Base-by-base conservation (phyloP, 2,329 filamentous ascomycete species). In the Colletotrichum destructivum region DNA sequence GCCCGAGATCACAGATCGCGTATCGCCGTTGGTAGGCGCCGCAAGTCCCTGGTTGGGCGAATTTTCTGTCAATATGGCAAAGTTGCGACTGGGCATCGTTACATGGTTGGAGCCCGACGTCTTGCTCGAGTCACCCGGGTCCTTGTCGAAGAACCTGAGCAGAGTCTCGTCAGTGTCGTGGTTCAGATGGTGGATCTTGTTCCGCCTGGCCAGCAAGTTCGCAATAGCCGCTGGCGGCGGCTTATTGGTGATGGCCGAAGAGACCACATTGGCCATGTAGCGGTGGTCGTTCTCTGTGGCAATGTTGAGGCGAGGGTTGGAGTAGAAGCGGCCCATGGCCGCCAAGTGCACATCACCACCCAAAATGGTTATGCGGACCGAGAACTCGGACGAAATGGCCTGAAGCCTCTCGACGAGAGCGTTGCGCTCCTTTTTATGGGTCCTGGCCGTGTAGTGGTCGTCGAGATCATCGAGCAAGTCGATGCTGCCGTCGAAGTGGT, bases 261-360 rank as follows among this genome's bases (percentile, higher is more conserved):
- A 97, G 64, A 98, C 89, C 23, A 99, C 88, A 78, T 99, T 99
- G 62, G 92, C 93, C 91, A 99, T 98, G 82, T 98, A 98, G 67
- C 96, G 90, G 79, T 94, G 93, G 81, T 99, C 96, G 71, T 92
- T 88, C 79, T 96, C 93, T 66, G 91, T 92, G 0, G 94, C 88
- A 44, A 98, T 88, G 64, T 91, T 88, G 55, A 96, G 87, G 76
- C 91, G 92, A 9, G 94, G 94, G 77, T 96, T 96, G 18, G 94
- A 95, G 85, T 97, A 98, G 85, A 99, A 98, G 72, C 96, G 94
- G 0, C 96, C 96, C 35, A 98, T 87, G 15, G 95, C 96, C 38
- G 94, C 95, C 49, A 98, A 85, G 81, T 98, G 96, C 54, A 98
- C 96, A 78, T 98, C 96, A 35, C 96, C 96, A 75, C 96, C 93